phyloP scores from a whole-genome alignment of 2,329 filamentous ascomycete species.

The Fusarium vanettenii region DNA sequence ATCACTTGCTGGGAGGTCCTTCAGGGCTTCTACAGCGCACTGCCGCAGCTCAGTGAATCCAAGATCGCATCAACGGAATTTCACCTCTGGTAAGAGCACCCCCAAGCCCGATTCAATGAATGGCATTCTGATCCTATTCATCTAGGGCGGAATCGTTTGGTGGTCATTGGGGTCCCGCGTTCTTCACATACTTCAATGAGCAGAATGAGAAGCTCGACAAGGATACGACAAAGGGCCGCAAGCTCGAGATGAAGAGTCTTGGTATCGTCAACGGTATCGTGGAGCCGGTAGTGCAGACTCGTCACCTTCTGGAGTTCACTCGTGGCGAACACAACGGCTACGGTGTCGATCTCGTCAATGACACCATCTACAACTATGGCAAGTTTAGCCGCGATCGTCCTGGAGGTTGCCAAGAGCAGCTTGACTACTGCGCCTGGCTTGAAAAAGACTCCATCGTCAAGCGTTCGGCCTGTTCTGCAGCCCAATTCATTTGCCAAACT shows the following conservation, averaged over 20 bases:
- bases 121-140: too few species aligned
- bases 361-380: slow-evolving; percentile 21
- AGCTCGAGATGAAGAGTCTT: slow-evolving; percentile 21
- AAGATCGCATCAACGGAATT: slow-evolving; percentile 17
- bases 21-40: slow-evolving; percentile 17
- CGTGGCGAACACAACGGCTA: slow-evolving; percentile 13
- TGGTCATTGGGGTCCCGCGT: slow-evolving; percentile 22
- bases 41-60: slow-evolving; percentile 9
- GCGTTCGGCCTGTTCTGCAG: slow-evolving; percentile 9
- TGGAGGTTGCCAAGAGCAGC: slow-evolving; percentile 9
- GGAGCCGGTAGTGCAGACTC: slow-evolving; percentile 10
- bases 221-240: slow-evolving; percentile 2
- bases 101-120: rapidly evolving
- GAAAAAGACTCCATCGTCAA: neutral
- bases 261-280: slow-evolving; percentile 27
- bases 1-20: slow-evolving; percentile 22
- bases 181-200: slow-evolving; percentile 17
- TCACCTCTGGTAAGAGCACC: slow-evolving; percentile 4
- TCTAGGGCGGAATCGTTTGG: slow-evolving; percentile 18
- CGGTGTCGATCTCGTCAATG: slow-evolving; percentile 15
- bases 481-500: slow-evolving; percentile 9
- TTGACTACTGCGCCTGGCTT: slow-evolving; percentile 14
- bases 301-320: slow-evolving; percentile 16
- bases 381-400: slow-evolving; percentile 9
- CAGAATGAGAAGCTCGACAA: slow-evolving; percentile 11